These are phyloP conservation scores for Cordyceps pruinosa DNA, from an alignment of 2,329 filamentous ascomycete species.

Conservation along the genomic window DNA sequence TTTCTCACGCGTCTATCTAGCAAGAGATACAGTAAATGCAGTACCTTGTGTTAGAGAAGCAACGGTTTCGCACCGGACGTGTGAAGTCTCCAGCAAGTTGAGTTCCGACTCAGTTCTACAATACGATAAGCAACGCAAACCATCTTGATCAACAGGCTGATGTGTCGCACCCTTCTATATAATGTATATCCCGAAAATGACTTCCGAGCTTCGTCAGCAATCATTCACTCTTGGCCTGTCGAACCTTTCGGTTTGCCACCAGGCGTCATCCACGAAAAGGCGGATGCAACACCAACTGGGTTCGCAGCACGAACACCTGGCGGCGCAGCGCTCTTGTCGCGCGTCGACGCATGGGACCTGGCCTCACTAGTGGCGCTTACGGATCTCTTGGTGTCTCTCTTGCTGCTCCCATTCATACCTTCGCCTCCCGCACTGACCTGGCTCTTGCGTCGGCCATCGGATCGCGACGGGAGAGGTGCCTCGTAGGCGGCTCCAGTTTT, in stretches of 20 bases:
- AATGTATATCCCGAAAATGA: neutral
- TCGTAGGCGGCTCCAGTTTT: slow-evolving; percentile 49
- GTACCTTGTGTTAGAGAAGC: neutral
- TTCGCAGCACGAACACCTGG: slow-evolving; percentile 58
- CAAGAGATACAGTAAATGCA: neutral
- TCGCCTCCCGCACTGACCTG: slow-evolving; percentile 32
- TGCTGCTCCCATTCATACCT: slow-evolving; percentile 25
- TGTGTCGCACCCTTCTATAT: neutral
- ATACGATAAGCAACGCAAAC: neutral
- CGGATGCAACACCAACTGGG: slow-evolving; percentile 84
- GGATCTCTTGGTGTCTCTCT: slow-evolving; percentile 50
- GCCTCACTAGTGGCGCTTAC: slow-evolving; percentile 36
- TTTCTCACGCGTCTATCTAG: neutral
- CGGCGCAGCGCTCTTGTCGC: slow-evolving; percentile 33
- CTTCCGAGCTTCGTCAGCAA: neutral
- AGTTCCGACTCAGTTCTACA: neutral
- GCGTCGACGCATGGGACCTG: slow-evolving; percentile 22
- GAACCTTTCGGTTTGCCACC: slow-evolving; percentile 32
- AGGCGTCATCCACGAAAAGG: slow-evolving; percentile 84
- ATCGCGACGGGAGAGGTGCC: slow-evolving; percentile 37
- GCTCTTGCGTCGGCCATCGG: slow-evolving; percentile 49
- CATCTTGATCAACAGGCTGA: neutral
- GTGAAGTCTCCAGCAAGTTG: neutral
- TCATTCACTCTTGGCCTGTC: slow-evolving; percentile 16
- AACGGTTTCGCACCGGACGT: neutral